These are phyloP conservation scores for Hydnum rufescens DNA, from an alignment of 768 basidiomycete species.

Conservation along the genomic window DNA sequence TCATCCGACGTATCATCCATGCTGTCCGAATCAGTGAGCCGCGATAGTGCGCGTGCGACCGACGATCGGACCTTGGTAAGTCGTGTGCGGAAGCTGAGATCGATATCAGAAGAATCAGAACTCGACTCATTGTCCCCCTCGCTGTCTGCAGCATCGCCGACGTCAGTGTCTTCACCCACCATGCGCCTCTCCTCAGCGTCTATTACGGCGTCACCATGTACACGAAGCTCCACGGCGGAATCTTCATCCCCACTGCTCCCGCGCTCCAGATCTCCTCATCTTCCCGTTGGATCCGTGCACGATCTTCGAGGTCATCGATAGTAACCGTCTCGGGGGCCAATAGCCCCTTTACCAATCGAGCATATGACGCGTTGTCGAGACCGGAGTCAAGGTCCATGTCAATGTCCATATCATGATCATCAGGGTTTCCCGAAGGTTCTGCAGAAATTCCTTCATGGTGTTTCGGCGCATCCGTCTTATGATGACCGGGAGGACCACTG, in stretches of 20 bases:
- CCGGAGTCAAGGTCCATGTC: constrained; percentile 24
- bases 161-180: not conserved
- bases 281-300: constrained; percentile 27
- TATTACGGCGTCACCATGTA: constrained; percentile 2
- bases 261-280: constrained; percentile 27
- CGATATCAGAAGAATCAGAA: constrained; percentile 14
- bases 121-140: constrained; percentile 21
- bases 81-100: constrained; percentile 10
- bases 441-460: no score
- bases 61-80: constrained; percentile 4
- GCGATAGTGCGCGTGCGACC: not conserved
- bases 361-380: constrained; percentile 1
- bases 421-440: no score
- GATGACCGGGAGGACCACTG: constrained; percentile 5
- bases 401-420: constrained; percentile 31
- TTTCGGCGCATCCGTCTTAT: constrained; percentile 8
- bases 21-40: constrained; percentile 13
- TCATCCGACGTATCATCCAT: constrained; percentile 15
- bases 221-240: no score
- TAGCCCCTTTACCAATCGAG: constrained; percentile 2
- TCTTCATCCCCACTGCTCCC: constrained; percentile 12
- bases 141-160: constrained; percentile 15
- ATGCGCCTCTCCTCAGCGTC: constrained; percentile 6
- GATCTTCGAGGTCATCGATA: constrained; percentile 50
- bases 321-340: constrained; percentile 19